These are phyloP conservation scores for Hemileccinum impolitum DNA, from an alignment of 768 basidiomycete species.

Conservation along the genomic window DNA sequence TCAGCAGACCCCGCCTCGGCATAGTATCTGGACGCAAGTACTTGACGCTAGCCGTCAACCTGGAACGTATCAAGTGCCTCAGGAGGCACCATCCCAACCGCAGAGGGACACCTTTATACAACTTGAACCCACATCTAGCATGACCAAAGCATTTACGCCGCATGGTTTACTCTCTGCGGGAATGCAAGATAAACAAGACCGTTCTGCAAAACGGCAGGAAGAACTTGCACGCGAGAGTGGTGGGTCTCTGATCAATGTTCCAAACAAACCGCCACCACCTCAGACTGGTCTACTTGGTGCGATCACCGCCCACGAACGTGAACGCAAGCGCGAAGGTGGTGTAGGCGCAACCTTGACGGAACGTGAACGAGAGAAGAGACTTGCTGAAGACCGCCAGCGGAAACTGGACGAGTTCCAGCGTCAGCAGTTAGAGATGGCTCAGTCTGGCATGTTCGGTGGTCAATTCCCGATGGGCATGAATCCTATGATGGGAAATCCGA, in stretches of 20 bases:
- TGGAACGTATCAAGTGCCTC: constrained; percentile 34
- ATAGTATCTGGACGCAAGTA: constrained; percentile 85
- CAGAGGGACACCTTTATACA: constrained; percentile 65
- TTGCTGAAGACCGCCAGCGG: constrained; percentile 90
- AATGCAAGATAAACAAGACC: constrained; percentile 91
- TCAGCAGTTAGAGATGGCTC: constrained; percentile 88
- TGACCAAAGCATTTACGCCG: constrained; percentile 93
- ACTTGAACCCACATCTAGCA: constrained; percentile 63
- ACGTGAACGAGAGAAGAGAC: constrained; percentile 86
- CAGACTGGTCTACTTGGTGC: constrained; percentile 95
- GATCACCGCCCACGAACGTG: constrained; percentile 92
- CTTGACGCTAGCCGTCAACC: constrained; percentile 64
- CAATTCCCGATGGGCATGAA: constrained; percentile 46
- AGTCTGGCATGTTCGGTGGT: constrained; percentile 69
- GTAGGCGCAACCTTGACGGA: constrained; percentile 94
- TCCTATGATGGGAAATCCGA: constrained; percentile 74
- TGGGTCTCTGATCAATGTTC: constrained; percentile 92
- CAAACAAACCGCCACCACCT: constrained; percentile 89
- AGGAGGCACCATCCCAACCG: constrained; percentile 33
- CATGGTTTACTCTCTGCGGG: constrained; percentile 94
- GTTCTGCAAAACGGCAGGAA: constrained; percentile 94
- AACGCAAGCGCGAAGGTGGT: constrained; percentile 91
- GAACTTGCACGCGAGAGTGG: constrained; percentile 90
- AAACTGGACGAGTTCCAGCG: constrained; percentile 89
- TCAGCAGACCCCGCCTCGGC: constrained; percentile 48